These are phyloP conservation scores for Sordariomycetes sp. DNA, from an alignment of 2,329 filamentous ascomycete genomes.

Conservation along the genomic window DNA sequence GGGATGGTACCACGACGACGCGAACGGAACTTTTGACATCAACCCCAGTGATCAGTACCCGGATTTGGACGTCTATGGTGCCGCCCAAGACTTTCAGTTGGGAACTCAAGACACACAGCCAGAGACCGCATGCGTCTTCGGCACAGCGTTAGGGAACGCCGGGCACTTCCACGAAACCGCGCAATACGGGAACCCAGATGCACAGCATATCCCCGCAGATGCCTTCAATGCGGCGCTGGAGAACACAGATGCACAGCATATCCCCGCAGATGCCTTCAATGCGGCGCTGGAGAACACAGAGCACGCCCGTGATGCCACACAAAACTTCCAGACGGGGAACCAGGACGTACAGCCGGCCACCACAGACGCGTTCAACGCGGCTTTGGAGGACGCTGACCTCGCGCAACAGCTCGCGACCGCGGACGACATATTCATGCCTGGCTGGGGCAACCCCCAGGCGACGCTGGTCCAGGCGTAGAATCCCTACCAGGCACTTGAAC, in stretches of 20 bases:
- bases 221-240: background rate
- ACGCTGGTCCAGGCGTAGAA: background rate
- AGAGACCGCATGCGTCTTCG: too few species aligned
- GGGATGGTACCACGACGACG: too few species aligned
- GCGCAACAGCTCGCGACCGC: background rate
- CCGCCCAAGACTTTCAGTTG: too few species aligned
- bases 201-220: constrained; percentile 8
- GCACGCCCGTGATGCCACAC: background rate
- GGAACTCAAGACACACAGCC: too few species aligned
- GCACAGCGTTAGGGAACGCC: background rate
- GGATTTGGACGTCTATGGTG: too few species aligned
- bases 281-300: background rate
- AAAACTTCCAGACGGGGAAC: background rate
- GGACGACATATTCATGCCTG: background rate
- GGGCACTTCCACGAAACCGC: background rate
- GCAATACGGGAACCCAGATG: background rate
- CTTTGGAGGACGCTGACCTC: background rate
- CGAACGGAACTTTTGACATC: constrained; percentile 2
- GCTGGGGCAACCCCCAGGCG: background rate
- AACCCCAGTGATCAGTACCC: too few species aligned
- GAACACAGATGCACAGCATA: constrained; percentile 9
- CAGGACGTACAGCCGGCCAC: constrained; percentile 9
- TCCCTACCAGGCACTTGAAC: background rate
- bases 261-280: background rate
- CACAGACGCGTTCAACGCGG: background rate